Evolutionary conservation across 345 rosid genomes (phyloP).

Genomic region (Microcos paniculata): DNA sequence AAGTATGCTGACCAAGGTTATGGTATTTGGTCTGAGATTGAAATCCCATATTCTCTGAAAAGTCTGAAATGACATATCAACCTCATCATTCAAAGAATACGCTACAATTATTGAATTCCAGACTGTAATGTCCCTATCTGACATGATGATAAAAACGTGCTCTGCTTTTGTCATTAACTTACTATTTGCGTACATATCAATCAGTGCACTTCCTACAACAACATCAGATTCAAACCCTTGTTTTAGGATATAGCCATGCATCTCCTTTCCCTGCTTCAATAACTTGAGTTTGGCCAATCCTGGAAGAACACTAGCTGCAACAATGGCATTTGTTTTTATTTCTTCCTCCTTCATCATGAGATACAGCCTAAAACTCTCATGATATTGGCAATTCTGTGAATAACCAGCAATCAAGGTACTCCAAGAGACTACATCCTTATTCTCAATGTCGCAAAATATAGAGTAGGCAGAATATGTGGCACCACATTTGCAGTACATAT

Average conservation of each 20-base stretch:
- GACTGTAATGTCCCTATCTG: constrained; percentile 32
- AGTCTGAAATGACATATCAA: constrained; percentile 28
- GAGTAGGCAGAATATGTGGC: constrained; percentile 32
- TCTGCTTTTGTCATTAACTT: constrained; percentile 42
- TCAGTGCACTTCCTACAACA: constrained; percentile 44
- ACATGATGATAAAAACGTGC: constrained; percentile 32
- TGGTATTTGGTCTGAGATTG: constrained; percentile 35
- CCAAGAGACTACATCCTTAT: constrained; percentile 52
- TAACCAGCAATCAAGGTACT: constrained; percentile 50
- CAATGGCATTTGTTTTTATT: constrained; percentile 37
- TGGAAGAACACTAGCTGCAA: constrained; percentile 46
- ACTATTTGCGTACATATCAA: constrained; percentile 58
- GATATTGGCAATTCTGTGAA: constrained; percentile 40
- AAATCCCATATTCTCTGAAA: constrained; percentile 38
- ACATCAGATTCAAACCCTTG: constrained; percentile 42
- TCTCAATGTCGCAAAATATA: constrained; percentile 33
- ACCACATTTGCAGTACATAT: constrained; percentile 59
- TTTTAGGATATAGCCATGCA: constrained; percentile 46
- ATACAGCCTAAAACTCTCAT: constrained; percentile 34
- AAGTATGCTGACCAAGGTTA: constrained; percentile 45
- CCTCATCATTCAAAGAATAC: constrained; percentile 38
- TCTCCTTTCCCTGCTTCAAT: constrained; percentile 49
- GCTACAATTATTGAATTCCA: constrained; percentile 60
- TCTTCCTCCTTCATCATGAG: constrained; percentile 36
- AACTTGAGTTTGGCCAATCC: constrained; percentile 45